phyloP scores from a whole-genome alignment of 306 rosid genomes.

The Prinsepia uniflora region DNA sequence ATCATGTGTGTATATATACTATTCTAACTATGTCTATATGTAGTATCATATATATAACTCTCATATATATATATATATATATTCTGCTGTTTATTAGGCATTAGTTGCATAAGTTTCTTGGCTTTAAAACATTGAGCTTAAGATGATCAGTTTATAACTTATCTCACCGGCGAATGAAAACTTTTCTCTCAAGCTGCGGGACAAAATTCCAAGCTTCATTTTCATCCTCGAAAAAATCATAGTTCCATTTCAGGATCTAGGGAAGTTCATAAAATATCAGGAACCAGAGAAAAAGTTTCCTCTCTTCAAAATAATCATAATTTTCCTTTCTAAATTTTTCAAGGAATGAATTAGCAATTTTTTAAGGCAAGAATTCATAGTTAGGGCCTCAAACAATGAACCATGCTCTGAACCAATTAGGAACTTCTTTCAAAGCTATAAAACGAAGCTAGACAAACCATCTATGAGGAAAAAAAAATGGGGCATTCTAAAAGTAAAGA shows the following conservation, averaged over 20 bases:
- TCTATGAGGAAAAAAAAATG: neutral
- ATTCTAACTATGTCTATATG: no score
- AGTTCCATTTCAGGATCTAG: neutral
- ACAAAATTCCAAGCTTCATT: neutral
- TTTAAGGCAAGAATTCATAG: neutral
- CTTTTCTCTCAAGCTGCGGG: neutral
- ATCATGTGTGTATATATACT: no score
- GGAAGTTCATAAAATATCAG: neutral
- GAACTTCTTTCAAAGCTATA: neutral
- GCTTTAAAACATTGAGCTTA: neutral
- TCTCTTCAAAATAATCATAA: no score
- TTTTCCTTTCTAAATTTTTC: neutral
- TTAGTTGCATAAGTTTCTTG: no score
- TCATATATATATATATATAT: no score
- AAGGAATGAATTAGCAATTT: neutral
- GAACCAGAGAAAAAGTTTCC: neutral
- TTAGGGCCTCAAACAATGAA: neutral
- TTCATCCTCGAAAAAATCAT: no score
- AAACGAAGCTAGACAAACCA: neutral
- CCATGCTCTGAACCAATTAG: neutral
- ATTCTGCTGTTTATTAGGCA: no score
- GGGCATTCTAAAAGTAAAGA: no score
- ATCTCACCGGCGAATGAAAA: neutral
- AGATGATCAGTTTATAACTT: neutral
- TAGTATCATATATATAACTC: no score